These are phyloP conservation scores for Nitzschia sp. DNA, from an alignment of 108 stramenopile species.

Conservation along the genomic window DNA sequence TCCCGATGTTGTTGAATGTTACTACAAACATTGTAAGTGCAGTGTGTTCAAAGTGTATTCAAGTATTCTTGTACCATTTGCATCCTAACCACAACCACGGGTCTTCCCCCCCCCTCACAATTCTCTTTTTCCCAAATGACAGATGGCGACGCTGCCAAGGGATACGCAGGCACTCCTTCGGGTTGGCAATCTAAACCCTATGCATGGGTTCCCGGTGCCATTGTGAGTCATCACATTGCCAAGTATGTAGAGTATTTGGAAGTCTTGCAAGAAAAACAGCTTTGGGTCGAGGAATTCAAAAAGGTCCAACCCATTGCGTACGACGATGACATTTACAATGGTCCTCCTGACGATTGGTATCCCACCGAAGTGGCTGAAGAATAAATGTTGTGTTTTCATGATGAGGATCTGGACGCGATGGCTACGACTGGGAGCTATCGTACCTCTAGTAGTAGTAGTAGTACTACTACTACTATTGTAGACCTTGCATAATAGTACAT, in stretches of 20 bases:
- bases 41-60: not conserved
- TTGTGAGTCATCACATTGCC: conserved; percentile 45
- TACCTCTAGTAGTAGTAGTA: too few relatives aligned
- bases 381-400: too few relatives aligned
- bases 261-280: conserved; percentile 1
- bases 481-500: not conserved
- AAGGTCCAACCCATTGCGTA: conserved; percentile 13
- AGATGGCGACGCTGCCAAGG: conserved; percentile 48
- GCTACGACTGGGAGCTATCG: too few relatives aligned
- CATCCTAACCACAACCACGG: too few relatives aligned
- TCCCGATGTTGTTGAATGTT: conserved; percentile 19
- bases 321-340: conserved; percentile 25
- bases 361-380: not conserved
- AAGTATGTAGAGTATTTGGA: conserved; percentile 36
- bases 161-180: conserved; percentile 54
- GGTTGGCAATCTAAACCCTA: conserved; percentile 69
- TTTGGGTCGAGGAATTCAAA: conserved; percentile 16
- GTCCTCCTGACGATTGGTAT: conserved; percentile 36
- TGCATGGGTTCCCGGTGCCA: conserved; percentile 57
- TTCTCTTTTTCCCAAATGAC: conserved; percentile 45
- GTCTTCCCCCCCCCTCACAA: not conserved
- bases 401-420: too few relatives aligned
- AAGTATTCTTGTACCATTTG: not conserved
- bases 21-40: conserved; percentile 32
- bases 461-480: not conserved